These are phyloP conservation scores for Bidens hawaiensis DNA, from an alignment of 140 eudicot genomes.

Conservation along the genomic window DNA sequence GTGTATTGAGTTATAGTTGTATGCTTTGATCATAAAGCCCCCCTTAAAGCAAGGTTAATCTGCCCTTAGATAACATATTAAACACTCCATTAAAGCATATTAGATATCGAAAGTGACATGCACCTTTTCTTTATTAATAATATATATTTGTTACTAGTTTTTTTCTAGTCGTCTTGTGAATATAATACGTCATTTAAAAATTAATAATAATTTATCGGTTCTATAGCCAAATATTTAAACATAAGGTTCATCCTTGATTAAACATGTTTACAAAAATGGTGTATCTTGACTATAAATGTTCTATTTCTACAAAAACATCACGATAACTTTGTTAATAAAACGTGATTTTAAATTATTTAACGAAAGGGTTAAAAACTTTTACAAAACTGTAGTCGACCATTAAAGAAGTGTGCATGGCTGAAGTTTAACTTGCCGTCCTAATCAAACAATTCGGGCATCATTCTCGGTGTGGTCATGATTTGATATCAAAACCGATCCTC, in stretches of 20 bases:
- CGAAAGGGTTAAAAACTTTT: not conserved
- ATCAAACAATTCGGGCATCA: not conserved
- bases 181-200: too few species aligned
- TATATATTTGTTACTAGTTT: too few species aligned
- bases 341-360: not conserved
- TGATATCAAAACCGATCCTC: not conserved
- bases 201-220: too few species aligned
- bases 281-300: too few species aligned
- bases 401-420: not conserved
- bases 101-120: conserved; percentile 28
- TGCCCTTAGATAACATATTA: conserved; percentile 28
- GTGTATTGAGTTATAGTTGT: conserved; percentile 22
- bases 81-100: conserved; percentile 22
- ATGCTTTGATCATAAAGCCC: conserved; percentile 32
- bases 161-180: too few species aligned
- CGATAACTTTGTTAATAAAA: too few species aligned
- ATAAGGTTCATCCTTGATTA: too few species aligned
- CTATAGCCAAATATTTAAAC: too few species aligned
- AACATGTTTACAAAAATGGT: too few species aligned
- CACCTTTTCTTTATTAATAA: too few species aligned
- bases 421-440: not conserved
- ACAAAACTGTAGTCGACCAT: not conserved
- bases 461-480: not conserved
- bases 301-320: too few species aligned
- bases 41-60: conserved; percentile 28